Evolutionary conservation across 345 rosid genomes (phyloP), one percentile per base, ranked within the genome.

Genomic region (Anastatica hierochuntica): DNA sequence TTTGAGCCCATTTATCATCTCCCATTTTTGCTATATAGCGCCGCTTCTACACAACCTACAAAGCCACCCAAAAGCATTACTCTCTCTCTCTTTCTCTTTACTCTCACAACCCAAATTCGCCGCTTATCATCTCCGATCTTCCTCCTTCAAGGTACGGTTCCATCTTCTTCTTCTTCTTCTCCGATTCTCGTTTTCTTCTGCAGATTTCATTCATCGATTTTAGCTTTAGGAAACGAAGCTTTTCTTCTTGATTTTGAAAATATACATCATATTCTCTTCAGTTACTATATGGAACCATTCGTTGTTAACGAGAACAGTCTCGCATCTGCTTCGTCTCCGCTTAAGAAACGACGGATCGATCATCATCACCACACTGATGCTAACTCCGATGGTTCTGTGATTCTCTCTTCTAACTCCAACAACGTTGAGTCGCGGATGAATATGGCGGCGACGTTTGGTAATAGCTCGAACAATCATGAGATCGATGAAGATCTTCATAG

Each of bases 401-500:
- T 14, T 13, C 29, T 27, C 23, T 30, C 47, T 12, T 50, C 59
- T 4, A 62, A 43, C 43, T 41, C 54, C 20, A 21, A 21, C 24
- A 21, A 21, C 24, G 24, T 21, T 21, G 70, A 52, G 14, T 0
- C 52, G 50, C 50, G 10, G 42, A 2, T 48, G 54, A 56, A 37
- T 43, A 68, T 77, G 79, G 66, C 59, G 8, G 57, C 68, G 8
- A 54, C 68, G 29, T 61, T 56, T 34, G 75, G 74, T 15, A 53
- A 69, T 49, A 49, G 41, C 62, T 62, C 63, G 13, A 76, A 64
- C 18, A 56, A 47, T 68, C 57, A 49, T 3, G 84, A 78, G 38
- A 83, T 83, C 50, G 84, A 83, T 48, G 90, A 83, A 66, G 87
- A 83, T 78, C 78, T 83, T 41, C 87, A 83, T 46, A 83, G 90